Evolutionary conservation across 371 early-diverging fungal genomes (phyloP).

Genomic region (Cokeromyces recurvatus): DNA sequence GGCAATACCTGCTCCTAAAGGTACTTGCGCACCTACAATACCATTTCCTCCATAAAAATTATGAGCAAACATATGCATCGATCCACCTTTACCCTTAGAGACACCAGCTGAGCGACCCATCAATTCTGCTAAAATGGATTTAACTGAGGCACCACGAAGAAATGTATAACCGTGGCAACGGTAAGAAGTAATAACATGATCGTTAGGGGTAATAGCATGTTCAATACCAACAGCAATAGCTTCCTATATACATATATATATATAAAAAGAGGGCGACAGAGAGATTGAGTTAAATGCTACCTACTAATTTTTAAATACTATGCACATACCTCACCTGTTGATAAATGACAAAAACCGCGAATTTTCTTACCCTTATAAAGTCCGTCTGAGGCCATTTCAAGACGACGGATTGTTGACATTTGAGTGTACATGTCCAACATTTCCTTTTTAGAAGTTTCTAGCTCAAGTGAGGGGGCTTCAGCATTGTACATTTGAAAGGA

Average conservation of each 20-base stretch:
- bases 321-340: conserved; percentile 87
- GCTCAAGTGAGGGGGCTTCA: conserved; percentile 57
- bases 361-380: conserved; percentile 96
- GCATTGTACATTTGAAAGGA: conserved; percentile 66
- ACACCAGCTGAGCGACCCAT: conserved; percentile 88
- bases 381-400: conserved; percentile 94
- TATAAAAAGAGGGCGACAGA: too few relatives aligned
- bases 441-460: conserved; percentile 63
- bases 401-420: conserved; percentile 87
- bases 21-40: conserved; percentile 97
- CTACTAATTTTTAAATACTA: not conserved
- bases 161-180: conserved; percentile 98
- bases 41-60: conserved; percentile 99
- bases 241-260: conserved; percentile 81
- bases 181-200: conserved; percentile 98
- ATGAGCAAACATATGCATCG: conserved; percentile 99
- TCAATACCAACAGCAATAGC: conserved; percentile 97
- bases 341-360: conserved; percentile 99
- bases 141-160: conserved; percentile 79
- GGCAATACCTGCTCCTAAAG: not conserved
- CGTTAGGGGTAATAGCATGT: conserved; percentile 77
- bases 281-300: too few relatives aligned
- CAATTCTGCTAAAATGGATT: conserved; percentile 82
- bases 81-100: conserved; percentile 98
- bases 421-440: conserved; percentile 79